Conservation (phyloP, 176 grass and related monocot species). For the Alloteropsis semialata region DNA sequence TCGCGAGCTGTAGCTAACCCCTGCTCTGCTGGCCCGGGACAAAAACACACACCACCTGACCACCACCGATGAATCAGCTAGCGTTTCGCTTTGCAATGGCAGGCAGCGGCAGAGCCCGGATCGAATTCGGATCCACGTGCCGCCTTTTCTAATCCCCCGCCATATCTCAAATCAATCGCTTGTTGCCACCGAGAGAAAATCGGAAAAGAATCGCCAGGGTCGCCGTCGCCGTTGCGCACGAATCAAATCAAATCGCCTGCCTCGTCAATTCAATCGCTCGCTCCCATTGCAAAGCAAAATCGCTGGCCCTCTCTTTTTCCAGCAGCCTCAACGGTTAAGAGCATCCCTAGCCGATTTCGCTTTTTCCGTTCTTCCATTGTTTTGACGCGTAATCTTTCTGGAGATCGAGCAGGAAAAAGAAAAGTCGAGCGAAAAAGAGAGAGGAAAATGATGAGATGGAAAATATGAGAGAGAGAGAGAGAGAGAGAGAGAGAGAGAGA, state of each 20-base stretch:
- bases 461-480: too few relatives aligned
- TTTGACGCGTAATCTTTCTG: not conserved
- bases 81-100: not conserved
- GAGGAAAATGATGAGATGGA: not conserved
- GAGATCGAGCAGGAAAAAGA: not conserved
- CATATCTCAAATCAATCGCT: too few relatives aligned
- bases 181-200: not conserved
- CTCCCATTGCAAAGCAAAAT: too few relatives aligned
- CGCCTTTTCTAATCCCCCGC: not conserved
- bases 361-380: not conserved
- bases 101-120: too few relatives aligned
- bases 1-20: too few relatives aligned
- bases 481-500: not conserved
- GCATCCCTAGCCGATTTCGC: too few relatives aligned
- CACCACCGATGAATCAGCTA: too few relatives aligned
- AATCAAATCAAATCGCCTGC: conserved; percentile 8
- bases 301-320: not conserved
- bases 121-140: conserved; percentile 34
- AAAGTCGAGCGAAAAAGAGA: not conserved
- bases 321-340: not conserved
- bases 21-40: too few relatives aligned
- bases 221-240: not conserved
- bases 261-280: not conserved
- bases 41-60: too few relatives aligned
- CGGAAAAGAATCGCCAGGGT: not conserved